Evolutionary conservation across 306 rosid genomes (phyloP), one percentile per base, ranked within the genome.

Genomic region (Alnus glutinosa): DNA sequence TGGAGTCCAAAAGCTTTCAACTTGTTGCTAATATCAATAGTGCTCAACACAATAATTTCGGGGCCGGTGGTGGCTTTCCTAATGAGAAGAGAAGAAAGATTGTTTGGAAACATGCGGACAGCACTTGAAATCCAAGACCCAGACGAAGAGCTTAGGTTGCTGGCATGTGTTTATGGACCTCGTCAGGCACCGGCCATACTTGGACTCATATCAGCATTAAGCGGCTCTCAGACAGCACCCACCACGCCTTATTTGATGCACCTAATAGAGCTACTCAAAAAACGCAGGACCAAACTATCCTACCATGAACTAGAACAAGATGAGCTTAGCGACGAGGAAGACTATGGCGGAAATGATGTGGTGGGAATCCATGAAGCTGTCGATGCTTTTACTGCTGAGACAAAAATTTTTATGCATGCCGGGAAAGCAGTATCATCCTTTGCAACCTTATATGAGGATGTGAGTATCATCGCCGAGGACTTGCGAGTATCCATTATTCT

Each of bases 281-380:
- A 88, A 52, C 86, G 90, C 18, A 86, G 88, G 70, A 77, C 89
- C 44, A 92, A 89, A 50, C 30, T 89, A 61, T 85, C 92, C 4
- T 95, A 81, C 78, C 98, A 95, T 55, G 96, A 95, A 80, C 91
- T 90, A 2, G 97, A 89, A 79, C 85, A 77, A 0, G 80, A 84
- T 0, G 98, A 93, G 16, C 55, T 91, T 30, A 92, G 97, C 7
- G 98, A 92, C 4, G 92, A 91, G 0, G 98, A 95, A 66, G 81
- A 64, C 32, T 91, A 89, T n/a, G 98, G 98, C 0, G 95, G 96
- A 10, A 91, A 95, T 15, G 98, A 95, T 49, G 90, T 86, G n/a
- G 83, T 90, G 30, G 95, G 90, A 54, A 91, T 95, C 19, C 84
- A 91, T 9, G 89, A 86, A 2, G 90, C 97, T 1, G 81, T 95